Base-by-base conservation (phyloP, 2,329 filamentous ascomycete genomes). In the Talaromyces sp. region DNA sequence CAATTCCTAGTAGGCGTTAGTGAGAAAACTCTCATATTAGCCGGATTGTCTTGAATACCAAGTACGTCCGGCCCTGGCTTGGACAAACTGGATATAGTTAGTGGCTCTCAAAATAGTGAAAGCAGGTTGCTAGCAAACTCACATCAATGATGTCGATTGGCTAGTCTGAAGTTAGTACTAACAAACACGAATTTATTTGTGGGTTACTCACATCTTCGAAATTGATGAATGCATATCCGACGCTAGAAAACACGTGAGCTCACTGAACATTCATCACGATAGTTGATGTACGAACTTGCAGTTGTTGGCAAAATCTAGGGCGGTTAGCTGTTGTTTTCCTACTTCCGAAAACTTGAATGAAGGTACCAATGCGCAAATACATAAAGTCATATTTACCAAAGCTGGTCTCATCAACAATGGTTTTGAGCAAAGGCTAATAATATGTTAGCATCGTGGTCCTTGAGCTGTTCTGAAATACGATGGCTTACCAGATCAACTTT, bases 151-250 rank as follows among this genome's bases (percentile, higher is more conserved):
- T 91, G 72, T 90, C 86, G 62, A 88, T 79, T 0, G 90, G 86
- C 85, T 90, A 63, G 11, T 32, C 35, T 24, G 61, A 55, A 55
- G 70, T 86, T 69, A 84, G 77, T 55, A 64, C 56, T n/a, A 29
- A 31, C 35, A 51, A 29, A 55, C 21, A 35, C 19, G 51, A 11
- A 49, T 55, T 54, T 61, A 55, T 24, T 9, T 26, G 14, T 10
- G 38, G 26, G 29, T 2, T 7, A 71, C 87, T 84, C 75, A 90
- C 88, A 72, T 92, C 87, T 50, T 87, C 84, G 68, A 98, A 97
- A 75, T 99, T 97, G 78, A 99, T 91, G 76, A 98, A 99, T 0
- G 92, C 93, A 75, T 98, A 98, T 52, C 95, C 95, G 61, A 98
- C 93, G 72, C 92, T 96, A n/a, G 55, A n/a, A 21, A 11, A 26